Conservation (phyloP, 768 basidiomycete species). For the Lactarius pseudohatsudake region DNA sequence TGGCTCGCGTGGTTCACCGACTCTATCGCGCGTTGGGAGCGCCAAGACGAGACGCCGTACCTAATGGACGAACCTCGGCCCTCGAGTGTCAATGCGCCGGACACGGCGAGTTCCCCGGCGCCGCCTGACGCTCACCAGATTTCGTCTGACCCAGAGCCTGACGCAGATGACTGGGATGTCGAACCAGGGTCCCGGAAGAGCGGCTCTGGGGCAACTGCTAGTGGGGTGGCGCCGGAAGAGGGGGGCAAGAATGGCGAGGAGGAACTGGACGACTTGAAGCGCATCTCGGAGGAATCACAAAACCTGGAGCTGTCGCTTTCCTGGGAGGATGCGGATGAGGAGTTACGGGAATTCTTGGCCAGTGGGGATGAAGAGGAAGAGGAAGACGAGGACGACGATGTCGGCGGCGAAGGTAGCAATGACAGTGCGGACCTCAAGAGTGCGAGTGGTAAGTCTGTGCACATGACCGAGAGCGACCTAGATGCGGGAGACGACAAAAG, state of each 20-base stretch:
- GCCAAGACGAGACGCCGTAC: conserved; percentile 77
- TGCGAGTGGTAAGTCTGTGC: conserved; percentile 16
- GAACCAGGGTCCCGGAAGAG: conserved; percentile 34
- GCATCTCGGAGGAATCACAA: conserved; percentile 21
- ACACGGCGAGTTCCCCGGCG: conserved; percentile 42
- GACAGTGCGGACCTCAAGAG: conserved; percentile 25
- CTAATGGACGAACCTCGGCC: conserved; percentile 57
- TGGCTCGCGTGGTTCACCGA: conserved; percentile 90
- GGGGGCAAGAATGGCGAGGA: conserved; percentile 26
- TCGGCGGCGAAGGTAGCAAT: conserved; percentile 44
- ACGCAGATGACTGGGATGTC: conserved; percentile 66
- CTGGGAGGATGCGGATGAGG: conserved; percentile 28
- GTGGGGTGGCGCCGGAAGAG: conserved; percentile 27
- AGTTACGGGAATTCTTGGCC: conserved; percentile 25
- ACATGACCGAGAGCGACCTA: conserved; percentile 52
- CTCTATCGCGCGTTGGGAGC: conserved; percentile 83
- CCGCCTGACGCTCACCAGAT: conserved; percentile 50
- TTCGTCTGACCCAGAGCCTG: conserved; percentile 67
- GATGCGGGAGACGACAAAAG: conserved; percentile 48
- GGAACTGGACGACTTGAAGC: conserved; percentile 27
- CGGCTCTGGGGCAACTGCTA: conserved; percentile 26
- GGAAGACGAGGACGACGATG: conserved; percentile 34
- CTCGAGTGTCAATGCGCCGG: conserved; percentile 38
- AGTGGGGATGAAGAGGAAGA: conserved; percentile 33
- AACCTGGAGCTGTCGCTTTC: conserved; percentile 23